Base-by-base conservation (phyloP, 1,139 yeast genomes). In the Yamadazyma spencermartinsiae region DNA sequence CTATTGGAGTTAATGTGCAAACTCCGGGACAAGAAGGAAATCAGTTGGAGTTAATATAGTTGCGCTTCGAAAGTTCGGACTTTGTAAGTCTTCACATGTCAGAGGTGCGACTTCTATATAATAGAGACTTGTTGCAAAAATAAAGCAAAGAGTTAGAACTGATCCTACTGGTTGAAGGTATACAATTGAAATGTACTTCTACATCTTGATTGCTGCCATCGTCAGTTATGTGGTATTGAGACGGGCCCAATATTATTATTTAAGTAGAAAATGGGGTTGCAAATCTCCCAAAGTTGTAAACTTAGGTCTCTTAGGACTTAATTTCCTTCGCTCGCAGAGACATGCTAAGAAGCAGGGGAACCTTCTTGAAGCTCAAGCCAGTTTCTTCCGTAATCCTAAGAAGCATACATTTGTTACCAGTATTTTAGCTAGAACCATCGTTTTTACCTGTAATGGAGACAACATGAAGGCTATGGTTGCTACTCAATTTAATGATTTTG, bases 401-500 rank as follows among this genome's bases (percentile, higher is more conserved):
- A 36, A 21, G 9, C 39, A 41, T 15, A 48, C 54, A 3, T 24
- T 47, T 12, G 16, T 11, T 4, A 24, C 34, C 11, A 30, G n/a
- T 0, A 18, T 48, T 4, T 14, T 39, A 3, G 21, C 24, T 6
- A 37, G 28, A 26, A 21, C 11, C 5, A 25, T 50, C 4, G 38
- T 60, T 24, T 42, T 52, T 27, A 59, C 65, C 18, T 40, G 45
- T 29, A 63, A 60, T 34, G 61, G 63, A 7, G 69, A 63, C 39
- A 63, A 65, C 49, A 51, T 68, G 45, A 58, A 67, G 50, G 70
- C 71, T 3, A 38, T 63, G 28, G 50, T 66, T 43, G 67, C 72
- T n/a, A 66, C 71, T 18, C 71, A 71, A 41, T 76, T 76, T 53
- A 66, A 68, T 46, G 80, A 77, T 45, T 77, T 69, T 51, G 63